Evolutionary conservation across 108 stramenopile genomes (phyloP).

Genomic region (Bacterosira constricta): DNA sequence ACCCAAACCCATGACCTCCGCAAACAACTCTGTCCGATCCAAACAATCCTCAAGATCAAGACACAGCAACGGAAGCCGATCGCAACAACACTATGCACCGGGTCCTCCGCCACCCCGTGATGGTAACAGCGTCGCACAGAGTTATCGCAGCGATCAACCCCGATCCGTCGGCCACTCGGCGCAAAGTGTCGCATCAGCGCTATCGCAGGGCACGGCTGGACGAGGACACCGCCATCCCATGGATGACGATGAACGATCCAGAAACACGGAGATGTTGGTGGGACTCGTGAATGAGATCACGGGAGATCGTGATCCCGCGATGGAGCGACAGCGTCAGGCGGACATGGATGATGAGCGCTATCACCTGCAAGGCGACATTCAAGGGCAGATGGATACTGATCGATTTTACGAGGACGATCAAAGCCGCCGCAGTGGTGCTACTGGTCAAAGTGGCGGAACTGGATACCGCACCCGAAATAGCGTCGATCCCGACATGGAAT

Average conservation of each 20-base stretch:
- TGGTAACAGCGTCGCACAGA: not conserved
- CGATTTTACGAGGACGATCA: not conserved
- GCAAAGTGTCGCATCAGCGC: conserved; percentile 14
- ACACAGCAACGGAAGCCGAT: not conserved
- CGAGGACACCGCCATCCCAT: too few species aligned
- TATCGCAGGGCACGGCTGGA: conserved; percentile 25
- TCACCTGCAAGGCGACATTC: not conserved
- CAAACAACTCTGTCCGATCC: conserved; percentile 13
- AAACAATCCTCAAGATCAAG: conserved; percentile 9
- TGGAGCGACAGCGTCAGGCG: not conserved
- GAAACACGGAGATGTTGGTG: not conserved
- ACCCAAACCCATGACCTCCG: conserved; percentile 31
- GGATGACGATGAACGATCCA: conserved; percentile 12
- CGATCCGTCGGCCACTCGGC: too few species aligned
- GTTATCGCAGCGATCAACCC: too few species aligned
- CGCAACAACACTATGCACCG: too few species aligned
- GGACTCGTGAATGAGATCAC: conserved; percentile 19
- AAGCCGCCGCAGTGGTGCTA: not conserved
- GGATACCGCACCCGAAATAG: too few species aligned
- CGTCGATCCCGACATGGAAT: too few species aligned
- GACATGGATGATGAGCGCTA: conserved; percentile 5
- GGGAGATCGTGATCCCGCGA: not conserved
- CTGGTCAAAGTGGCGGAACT: too few species aligned
- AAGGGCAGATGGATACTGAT: not conserved
- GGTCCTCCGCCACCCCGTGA: too few species aligned